Conservation (phyloP, 306 rosid species). For the Vigna nakashimae region DNA sequence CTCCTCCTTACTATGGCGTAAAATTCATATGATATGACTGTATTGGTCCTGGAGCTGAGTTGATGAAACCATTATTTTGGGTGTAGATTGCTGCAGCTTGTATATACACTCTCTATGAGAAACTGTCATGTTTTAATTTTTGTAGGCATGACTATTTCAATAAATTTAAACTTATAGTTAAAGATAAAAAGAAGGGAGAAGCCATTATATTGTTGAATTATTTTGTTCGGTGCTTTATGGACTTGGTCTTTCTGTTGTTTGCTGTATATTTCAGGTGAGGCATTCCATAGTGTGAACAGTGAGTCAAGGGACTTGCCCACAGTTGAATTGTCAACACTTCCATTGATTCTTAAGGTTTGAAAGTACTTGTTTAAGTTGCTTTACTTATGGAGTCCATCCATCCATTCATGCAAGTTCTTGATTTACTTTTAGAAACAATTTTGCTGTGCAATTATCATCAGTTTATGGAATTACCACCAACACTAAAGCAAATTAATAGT, state of each 20-base stretch:
- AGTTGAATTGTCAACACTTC: conserved; percentile 83
- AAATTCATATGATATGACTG: conserved; percentile 17
- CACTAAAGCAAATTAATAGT: background rate
- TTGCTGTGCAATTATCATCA: conserved; percentile 1
- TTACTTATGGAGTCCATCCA: background rate
- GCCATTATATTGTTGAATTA: background rate
- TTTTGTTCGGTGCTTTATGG: conserved; percentile 27
- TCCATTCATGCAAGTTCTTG: background rate
- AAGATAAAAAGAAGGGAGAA: background rate
- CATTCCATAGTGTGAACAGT: conserved; percentile 75
- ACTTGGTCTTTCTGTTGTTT: conserved; percentile 13
- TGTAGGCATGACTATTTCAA: background rate
- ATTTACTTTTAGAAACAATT: background rate
- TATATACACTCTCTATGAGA: background rate
- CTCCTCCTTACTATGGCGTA: background rate
- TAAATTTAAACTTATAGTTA: background rate
- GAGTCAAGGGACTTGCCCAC: conserved; percentile 91
- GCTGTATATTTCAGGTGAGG: conserved; percentile 60
- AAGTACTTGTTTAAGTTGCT: conserved; percentile 36
- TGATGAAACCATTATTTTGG: conserved; percentile 20
- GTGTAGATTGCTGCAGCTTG: conserved; percentile 1
- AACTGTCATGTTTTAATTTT: conserved; percentile 1
- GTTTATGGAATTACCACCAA: conserved; percentile 9
- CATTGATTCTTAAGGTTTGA: conserved; percentile 81
- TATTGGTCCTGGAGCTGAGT: conserved; percentile 25